Evolutionary conservation across 129 eudicot genomes (phyloP).

Genomic region (Escallonia herrerae): DNA sequence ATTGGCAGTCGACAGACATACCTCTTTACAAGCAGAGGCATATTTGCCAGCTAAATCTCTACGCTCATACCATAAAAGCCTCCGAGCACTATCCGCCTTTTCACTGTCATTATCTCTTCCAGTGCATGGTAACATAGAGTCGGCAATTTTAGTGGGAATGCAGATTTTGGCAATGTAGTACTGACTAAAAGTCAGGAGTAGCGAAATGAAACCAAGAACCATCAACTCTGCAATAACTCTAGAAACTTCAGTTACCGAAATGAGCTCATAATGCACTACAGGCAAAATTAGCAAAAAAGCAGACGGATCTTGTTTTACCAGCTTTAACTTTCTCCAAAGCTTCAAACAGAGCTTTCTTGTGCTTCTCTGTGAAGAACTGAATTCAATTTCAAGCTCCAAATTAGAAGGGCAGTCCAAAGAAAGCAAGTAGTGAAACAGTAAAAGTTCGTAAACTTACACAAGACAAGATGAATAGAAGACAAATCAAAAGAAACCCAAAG

Average conservation of each 20-base stretch:
- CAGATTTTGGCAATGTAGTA: constrained; percentile 64
- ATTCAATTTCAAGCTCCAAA: background rate
- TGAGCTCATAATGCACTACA: background rate
- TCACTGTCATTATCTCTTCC: constrained; percentile 5
- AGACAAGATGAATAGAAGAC: too few species aligned
- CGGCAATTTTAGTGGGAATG: constrained; percentile 43
- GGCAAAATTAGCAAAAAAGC: background rate
- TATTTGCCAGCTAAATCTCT: constrained; percentile 26
- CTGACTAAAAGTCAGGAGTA: constrained; percentile 69
- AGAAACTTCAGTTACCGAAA: background rate
- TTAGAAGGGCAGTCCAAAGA: too few species aligned
- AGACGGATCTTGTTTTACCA: constrained; percentile 27
- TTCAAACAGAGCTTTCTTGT: constrained; percentile 69
- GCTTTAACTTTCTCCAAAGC: constrained; percentile 89
- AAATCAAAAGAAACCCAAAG: too few species aligned
- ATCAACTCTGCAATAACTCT: constrained; percentile 61
- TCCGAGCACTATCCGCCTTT: constrained; percentile 25
- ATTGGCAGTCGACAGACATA: background rate
- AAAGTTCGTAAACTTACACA: too few species aligned
- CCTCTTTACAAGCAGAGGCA: constrained; percentile 31
- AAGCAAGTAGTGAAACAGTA: too few species aligned
- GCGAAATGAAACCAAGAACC: constrained; percentile 84
- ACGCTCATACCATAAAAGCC: constrained; percentile 33
- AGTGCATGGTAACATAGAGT: constrained; percentile 82
- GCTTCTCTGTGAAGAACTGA: constrained; percentile 57